Base-by-base conservation (phyloP, 352 stramenopile species). In the Pythium pyrilobum region DNA sequence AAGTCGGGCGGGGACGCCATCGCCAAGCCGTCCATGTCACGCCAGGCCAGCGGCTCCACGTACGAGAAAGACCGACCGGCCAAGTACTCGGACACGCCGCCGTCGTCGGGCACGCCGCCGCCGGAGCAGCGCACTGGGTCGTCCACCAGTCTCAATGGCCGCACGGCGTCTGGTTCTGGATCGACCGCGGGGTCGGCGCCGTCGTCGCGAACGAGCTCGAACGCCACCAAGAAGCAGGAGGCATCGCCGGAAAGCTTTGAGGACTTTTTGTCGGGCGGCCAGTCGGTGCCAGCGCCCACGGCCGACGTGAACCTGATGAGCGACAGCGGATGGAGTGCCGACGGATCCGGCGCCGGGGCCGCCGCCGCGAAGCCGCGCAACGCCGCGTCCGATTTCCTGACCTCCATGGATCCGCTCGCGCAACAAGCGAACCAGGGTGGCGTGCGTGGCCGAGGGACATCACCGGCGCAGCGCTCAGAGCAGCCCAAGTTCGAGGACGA, bases 401-500 rank as follows among this genome's bases (percentile, higher is more conserved):
- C 52, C 60, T 66, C 77, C 4, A 90, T 88, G 80, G 77, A 88
- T 32, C 80, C 77, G 21, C 53, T 88, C n/a, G 74, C 74, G 50
- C 20, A 65, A 59, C 16, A 74, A 53, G 12, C 29, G 31, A 29
- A 51, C 8, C 43, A 31, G 15, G 61, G 52, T 23, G 38, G 49
- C 10, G 32, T 34, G 11, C 59, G 64, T 6, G 48, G 28, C 1
- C 32, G 37, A 15, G 44, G 40, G 5, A 34, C 49, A 16, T 18
- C 45, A 15, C 52, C 31, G 20, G 23, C 42, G 12, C 24, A 55
- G 31, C 43, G 64, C 24, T 40, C 23, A 34, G 76, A 83, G 54
- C 64, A 67, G 36, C 76, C 74, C 25, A 81, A 85, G 57, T 93
- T 93, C 47, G 77, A 93, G 9, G 79, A 91, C 62, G 83, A 93